These are phyloP conservation scores for Aspergillus persii DNA, from an alignment of 2,329 filamentous ascomycete genomes.

Conservation along the genomic window DNA sequence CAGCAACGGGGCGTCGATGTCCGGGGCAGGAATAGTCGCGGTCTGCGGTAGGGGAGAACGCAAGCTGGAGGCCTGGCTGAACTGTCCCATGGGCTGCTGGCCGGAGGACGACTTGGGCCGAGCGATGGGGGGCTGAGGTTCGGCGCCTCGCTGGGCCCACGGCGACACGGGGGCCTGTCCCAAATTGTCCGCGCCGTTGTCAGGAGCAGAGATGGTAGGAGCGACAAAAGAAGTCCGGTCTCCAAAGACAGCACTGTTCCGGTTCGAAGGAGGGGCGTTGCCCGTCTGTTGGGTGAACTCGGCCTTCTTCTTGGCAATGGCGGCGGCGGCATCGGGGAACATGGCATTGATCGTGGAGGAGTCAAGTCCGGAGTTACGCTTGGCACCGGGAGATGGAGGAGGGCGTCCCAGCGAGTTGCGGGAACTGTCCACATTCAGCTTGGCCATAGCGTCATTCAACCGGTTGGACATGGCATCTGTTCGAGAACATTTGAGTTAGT, in stretches of 20 bases:
- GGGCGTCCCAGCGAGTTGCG: constrained; percentile 83
- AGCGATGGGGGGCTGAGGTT: constrained; percentile 53
- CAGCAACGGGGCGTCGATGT: constrained; percentile 76
- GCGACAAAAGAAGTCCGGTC: constrained; percentile 71
- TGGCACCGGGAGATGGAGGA: constrained; percentile 72
- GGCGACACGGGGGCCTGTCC: constrained; percentile 71
- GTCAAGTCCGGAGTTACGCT: constrained; percentile 93
- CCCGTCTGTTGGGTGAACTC: constrained; percentile 96
- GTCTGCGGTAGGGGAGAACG: constrained; percentile 82
- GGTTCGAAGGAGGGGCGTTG: constrained; percentile 82
- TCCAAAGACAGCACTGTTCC: constrained; percentile 81
- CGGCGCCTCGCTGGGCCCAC: constrained; percentile 63
- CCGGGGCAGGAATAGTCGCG: constrained; percentile 73
- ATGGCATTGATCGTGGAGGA: constrained; percentile 93
- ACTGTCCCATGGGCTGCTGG: constrained; percentile 85
- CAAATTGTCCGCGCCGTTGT: constrained; percentile 59
- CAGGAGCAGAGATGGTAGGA: constrained; percentile 70
- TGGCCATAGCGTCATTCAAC: constrained; percentile 93
- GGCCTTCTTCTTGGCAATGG: constrained; percentile 97
- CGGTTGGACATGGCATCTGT: constrained; percentile 95
- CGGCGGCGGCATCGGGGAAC: constrained; percentile 97
- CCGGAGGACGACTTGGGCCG: constrained; percentile 77
- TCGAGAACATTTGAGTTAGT: not conserved
- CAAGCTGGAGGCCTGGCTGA: constrained; percentile 72
- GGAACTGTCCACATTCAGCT: constrained; percentile 81